Conservation (phyloP, 495 filamentous ascomycete genomes). For the Achaetomiella virescens region DNA sequence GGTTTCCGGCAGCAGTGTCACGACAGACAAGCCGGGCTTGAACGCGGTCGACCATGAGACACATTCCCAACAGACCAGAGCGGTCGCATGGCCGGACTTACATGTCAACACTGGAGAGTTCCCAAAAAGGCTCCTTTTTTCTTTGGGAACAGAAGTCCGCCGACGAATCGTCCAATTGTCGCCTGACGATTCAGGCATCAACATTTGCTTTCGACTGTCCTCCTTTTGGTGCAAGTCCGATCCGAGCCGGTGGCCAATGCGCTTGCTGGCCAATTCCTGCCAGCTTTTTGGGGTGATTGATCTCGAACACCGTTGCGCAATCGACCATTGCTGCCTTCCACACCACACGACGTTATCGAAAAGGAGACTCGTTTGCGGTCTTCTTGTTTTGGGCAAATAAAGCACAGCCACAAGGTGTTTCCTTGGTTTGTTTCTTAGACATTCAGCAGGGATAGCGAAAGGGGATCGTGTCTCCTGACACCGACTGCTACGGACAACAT, state of each 20-base stretch:
- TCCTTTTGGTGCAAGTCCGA: not conserved
- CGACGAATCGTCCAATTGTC: no score
- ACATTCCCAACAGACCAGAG: no score
- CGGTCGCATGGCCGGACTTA: no score
- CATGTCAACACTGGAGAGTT: no score
- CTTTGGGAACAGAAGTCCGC: no score
- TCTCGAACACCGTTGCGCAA: conserved; percentile 3
- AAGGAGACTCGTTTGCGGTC: not conserved
- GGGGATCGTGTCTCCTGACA: not conserved
- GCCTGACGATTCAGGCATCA: not conserved
- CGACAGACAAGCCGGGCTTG: no score
- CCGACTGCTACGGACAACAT: conserved; percentile 46
- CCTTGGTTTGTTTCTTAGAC: not conserved
- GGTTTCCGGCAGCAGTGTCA: no score
- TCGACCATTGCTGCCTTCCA: not conserved
- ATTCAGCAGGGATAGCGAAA: not conserved
- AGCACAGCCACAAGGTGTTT: not conserved
- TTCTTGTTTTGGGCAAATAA: no score
- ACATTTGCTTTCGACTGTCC: not conserved
- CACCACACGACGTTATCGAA: not conserved
- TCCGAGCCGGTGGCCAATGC: conserved; percentile 10
- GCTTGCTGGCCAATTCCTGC: conserved; percentile 16
- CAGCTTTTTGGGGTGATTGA: conserved; percentile 1
- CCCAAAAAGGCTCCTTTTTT: no score
- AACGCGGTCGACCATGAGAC: no score